phyloP scores from a whole-genome alignment of 345 rosid genomes.

The Populus nigra region DNA sequence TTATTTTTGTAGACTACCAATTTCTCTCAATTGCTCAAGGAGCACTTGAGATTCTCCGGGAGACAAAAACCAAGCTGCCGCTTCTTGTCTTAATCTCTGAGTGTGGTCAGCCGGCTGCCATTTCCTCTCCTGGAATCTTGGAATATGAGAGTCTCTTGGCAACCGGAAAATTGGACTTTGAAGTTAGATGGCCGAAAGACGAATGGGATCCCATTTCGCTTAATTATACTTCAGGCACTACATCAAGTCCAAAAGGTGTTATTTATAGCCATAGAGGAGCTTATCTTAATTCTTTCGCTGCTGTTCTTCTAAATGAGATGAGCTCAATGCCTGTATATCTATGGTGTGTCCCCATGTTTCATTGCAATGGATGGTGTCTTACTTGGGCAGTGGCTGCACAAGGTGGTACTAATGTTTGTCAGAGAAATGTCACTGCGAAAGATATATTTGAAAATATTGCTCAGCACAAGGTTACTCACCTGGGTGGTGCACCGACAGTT shows the following conservation, averaged over 20 bases:
- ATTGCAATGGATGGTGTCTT: conserved; percentile 37
- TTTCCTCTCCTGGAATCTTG: conserved; percentile 16
- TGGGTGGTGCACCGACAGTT: conserved; percentile 35
- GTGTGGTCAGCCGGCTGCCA: conserved; percentile 5
- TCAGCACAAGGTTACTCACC: conserved; percentile 28
- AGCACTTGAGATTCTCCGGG: conserved; percentile 45
- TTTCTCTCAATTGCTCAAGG: conserved; percentile 39
- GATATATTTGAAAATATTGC: conserved; percentile 21
- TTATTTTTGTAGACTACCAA: conserved; percentile 51
- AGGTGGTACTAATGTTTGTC: conserved; percentile 32
- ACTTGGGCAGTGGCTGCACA: conserved; percentile 35
- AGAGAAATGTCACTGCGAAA: conserved; percentile 15
- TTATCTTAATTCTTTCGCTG: conserved; percentile 27
- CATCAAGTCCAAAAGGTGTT: conserved; percentile 36
- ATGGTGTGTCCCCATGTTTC: conserved; percentile 39
- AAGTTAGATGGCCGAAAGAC: conserved; percentile 34
- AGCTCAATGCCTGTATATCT: conserved; percentile 28
- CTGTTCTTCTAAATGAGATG: conserved; percentile 28
- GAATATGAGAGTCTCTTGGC: conserved; percentile 48
- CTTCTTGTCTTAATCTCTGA: conserved; percentile 41
- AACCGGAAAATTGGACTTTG: conserved; percentile 41
- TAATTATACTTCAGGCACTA: conserved; percentile 35
- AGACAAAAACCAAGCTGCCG: conserved; percentile 37
- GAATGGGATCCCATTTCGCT: conserved; percentile 34
- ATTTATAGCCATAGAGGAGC: conserved; percentile 36